Percentiles rank a stretch among this genome's conserved stretches.
These are phyloP conservation scores for Tylopilus cervinicoccineus DNA, from an alignment of 768 basidiomycete species.

Conservation along the genomic window DNA sequence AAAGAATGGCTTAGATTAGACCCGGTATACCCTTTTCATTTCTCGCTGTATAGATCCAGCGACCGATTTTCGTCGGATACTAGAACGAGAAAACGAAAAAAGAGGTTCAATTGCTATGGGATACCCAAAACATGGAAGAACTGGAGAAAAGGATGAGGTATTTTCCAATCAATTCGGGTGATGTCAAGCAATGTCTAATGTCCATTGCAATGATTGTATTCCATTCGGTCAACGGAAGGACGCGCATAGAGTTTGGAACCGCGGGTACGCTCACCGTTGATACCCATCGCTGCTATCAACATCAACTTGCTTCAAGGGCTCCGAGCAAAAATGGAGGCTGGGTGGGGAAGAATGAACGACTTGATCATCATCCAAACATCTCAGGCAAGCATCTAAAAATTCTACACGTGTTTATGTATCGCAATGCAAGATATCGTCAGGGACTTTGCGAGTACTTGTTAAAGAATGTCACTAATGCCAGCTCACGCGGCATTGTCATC, in stretches of 20 bases:
- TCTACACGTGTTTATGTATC: neutral
- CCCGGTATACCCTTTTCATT: conserved; percentile 29
- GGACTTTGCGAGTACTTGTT: conserved; percentile 74
- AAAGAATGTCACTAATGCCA: conserved; percentile 48
- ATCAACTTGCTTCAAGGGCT: conserved; percentile 49
- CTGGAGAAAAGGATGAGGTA: conserved; percentile 43
- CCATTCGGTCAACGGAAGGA: conserved; percentile 32
- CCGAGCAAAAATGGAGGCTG: conserved; percentile 81
- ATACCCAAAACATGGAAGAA: conserved; percentile 28
- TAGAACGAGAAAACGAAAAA: conserved; percentile 38
- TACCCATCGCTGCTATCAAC: conserved; percentile 1
- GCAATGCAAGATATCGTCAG: conserved; percentile 32
- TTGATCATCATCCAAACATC: conserved; percentile 78
- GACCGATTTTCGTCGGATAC: neutral
- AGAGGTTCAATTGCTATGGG: conserved; percentile 35
- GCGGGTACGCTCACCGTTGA: conserved; percentile 49
- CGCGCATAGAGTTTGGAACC: conserved; percentile 83
- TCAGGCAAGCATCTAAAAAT: conserved; percentile 44
- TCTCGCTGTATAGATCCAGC: neutral
- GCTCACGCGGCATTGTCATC: conserved; percentile 66
- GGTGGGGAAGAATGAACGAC: conserved; percentile 91
- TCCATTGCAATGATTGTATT: neutral
- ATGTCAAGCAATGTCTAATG: neutral
- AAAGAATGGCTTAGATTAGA: conserved; percentile 50
- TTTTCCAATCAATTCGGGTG: neutral